A percentile compares a stretch with the other conserved stretches of the same genome.
These are phyloP conservation scores for Moniliophthora roreri DNA, from an alignment of 1,284 basidiomycete genomes.

Conservation along the genomic window DNA sequence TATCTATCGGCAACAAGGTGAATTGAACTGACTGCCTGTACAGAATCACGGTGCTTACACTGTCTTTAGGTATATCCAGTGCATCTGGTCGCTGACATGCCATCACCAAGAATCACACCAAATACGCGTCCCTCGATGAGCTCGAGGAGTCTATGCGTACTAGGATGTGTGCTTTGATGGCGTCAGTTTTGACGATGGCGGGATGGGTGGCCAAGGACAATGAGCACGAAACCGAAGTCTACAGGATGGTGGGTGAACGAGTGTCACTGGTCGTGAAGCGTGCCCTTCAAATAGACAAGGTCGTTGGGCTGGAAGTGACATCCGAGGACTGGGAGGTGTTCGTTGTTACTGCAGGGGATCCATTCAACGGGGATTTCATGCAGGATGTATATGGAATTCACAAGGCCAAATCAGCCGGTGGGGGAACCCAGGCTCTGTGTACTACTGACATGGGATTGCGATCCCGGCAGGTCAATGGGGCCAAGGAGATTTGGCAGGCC, in stretches of 20 bases:
- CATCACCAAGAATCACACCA: slow-evolving; percentile 1
- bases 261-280: neutral
- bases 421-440: slow-evolving; percentile 1
- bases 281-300: neutral
- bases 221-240: neutral
- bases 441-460: neutral
- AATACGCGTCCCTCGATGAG: neutral
- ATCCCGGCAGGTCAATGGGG: too few species aligned
- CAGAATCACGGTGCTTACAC: too few species aligned
- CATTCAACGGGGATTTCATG: neutral
- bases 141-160: neutral
- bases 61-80: neutral
- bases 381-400: slow-evolving; percentile 7
- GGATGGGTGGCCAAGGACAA: neutral
- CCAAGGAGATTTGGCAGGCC: neutral
- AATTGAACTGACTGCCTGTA: neutral
- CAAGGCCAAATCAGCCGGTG: neutral
- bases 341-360: neutral
- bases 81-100: neutral
- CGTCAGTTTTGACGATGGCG: neutral
- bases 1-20: neutral
- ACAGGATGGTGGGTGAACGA: neutral
- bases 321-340: slow-evolving; percentile 3
- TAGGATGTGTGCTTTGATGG: neutral
- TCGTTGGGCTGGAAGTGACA: slow-evolving; percentile 3